phyloP scores from a whole-genome alignment of 768 basidiomycete genomes.

The Termitomyces sp. region DNA sequence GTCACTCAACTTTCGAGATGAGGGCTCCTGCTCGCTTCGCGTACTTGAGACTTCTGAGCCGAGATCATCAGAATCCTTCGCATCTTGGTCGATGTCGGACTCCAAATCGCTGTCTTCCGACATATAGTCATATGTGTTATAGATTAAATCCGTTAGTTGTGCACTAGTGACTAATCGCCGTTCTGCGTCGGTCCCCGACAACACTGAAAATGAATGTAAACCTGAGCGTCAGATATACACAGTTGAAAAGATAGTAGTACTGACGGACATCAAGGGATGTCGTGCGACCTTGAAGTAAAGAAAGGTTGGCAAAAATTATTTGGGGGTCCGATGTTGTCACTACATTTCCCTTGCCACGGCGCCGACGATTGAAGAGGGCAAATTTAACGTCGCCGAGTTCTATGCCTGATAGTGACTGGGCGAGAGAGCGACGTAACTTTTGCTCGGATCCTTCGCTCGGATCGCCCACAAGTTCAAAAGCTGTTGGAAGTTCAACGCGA shows the following conservation, averaged over 20 bases:
- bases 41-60: too few relatives aligned
- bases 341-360: neutral
- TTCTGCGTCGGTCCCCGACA: constrained; percentile 1
- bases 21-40: too few relatives aligned
- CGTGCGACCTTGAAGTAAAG: constrained; percentile 12
- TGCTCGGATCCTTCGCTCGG: neutral
- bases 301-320: constrained; percentile 13
- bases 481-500: neutral
- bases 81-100: constrained; percentile 1
- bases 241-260: neutral
- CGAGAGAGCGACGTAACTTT: neutral
- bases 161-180: constrained; percentile 3
- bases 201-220: constrained; percentile 1
- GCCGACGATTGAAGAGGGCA: constrained; percentile 17
- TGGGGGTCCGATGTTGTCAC: constrained; percentile 9
- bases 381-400: constrained; percentile 16
- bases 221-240: neutral
- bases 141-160: neutral
- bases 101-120: constrained; percentile 21
- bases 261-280: constrained; percentile 15
- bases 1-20: neutral
- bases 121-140: constrained; percentile 12
- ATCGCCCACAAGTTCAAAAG: neutral
- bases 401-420: constrained; percentile 8
- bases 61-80: neutral